A percentile compares a stretch with the other conserved stretches of the same genome.
Conservation (phyloP, 2,329 filamentous ascomycete genomes). For the Cytospora paraplurivora region DNA sequence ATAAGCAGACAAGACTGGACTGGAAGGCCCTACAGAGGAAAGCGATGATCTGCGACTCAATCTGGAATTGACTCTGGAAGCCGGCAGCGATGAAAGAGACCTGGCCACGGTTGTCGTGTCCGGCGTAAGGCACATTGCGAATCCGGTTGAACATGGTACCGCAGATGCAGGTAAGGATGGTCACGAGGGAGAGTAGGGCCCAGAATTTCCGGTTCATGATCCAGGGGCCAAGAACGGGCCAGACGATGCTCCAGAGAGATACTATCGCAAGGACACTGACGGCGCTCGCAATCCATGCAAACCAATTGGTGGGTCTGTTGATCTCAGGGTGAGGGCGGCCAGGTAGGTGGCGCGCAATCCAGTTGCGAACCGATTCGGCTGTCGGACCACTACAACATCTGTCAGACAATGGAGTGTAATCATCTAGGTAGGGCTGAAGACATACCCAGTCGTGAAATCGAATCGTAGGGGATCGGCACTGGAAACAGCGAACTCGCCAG, state of each 20-base stretch:
- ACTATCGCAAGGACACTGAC: conserved; percentile 67
- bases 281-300: conserved; percentile 68
- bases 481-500: conserved; percentile 74
- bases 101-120: conserved; percentile 80
- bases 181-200: conserved; percentile 86
- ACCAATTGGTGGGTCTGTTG: conserved; percentile 83
- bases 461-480: conserved; percentile 73
- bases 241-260: conserved; percentile 61
- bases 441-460: conserved; percentile 82
- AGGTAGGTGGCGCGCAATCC: conserved; percentile 79
- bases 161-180: conserved; percentile 88
- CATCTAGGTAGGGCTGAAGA: conserved; percentile 16
- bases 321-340: conserved; percentile 76
- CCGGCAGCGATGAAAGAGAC: conserved; percentile 88
- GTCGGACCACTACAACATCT: conserved; percentile 59
- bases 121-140: conserved; percentile 89
- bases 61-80: conserved; percentile 89
- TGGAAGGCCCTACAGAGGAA: conserved; percentile 72
- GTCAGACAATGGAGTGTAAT: conserved; percentile 4
- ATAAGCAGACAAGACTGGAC: conserved; percentile 2
- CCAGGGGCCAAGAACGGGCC: conserved; percentile 78
- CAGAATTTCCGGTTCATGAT: conserved; percentile 91
- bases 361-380: conserved; percentile 77
- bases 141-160: conserved; percentile 99
- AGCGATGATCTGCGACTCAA: conserved; percentile 94